Conservation (phyloP, 805 yeast species). For the Priceomyces carsonii region DNA sequence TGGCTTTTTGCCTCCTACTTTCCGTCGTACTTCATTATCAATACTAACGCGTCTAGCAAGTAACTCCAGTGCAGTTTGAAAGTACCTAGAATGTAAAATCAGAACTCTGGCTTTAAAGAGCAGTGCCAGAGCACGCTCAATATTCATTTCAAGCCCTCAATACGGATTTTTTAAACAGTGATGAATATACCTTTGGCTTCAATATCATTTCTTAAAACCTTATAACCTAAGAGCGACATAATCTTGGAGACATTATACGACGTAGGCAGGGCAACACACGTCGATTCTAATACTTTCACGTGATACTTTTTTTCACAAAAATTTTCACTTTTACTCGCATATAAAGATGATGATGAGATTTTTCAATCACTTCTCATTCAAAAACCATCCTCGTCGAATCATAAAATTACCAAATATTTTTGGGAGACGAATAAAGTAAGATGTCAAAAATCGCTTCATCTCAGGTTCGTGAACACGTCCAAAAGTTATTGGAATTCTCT, state of each 20-base stretch:
- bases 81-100: no score
- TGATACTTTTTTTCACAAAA: conserved; percentile 1
- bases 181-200: no score
- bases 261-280: conserved; percentile 3
- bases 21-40: conserved; percentile 1
- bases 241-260: no score
- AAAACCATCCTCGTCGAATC: conserved; percentile 57
- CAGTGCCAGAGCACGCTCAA: no score
- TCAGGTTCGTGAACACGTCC: conserved; percentile 96
- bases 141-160: no score
- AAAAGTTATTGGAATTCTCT: conserved; percentile 86
- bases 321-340: conserved; percentile 3
- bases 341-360: conserved; percentile 3
- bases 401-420: conserved; percentile 47
- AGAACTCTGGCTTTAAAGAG: no score
- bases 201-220: no score
- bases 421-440: conserved; percentile 72
- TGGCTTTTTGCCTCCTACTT: conserved; percentile 7
- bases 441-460: conserved; percentile 90
- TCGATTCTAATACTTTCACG: conserved; percentile 1
- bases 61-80: neutral
- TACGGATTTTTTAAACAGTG: no score
- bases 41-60: conserved; percentile 4
- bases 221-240: no score
- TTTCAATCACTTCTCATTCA: conserved; percentile 3